Base-by-base conservation (phyloP, 2,329 filamentous ascomycete species). In the Neurospora sp. region DNA sequence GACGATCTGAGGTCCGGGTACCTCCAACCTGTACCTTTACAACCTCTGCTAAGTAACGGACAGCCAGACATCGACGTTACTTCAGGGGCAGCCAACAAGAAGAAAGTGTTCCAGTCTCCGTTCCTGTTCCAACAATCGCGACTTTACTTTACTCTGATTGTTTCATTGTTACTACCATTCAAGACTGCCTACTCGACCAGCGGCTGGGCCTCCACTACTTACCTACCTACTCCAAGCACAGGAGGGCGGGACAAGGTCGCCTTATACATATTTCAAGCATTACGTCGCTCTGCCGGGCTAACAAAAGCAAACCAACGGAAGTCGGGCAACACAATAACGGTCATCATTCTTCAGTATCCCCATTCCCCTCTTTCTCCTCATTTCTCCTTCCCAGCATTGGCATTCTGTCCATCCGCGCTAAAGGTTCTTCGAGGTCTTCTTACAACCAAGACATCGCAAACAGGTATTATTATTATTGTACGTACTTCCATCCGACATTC, bases 361-460 rank as follows among this genome's bases (percentile, higher is more conserved):
- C 67, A 36, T 62, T 73, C 70, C 69, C 69, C 69, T 62, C 69
- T 68, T 74, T 72, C 69, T 71, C 71, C 70, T 70, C 71, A 70
- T 75, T 72, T 72, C 11, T 67, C 66, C 68, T 73, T 69, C 73
- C 72, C 71, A 73, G 69, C 71, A 66, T 62, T 68, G 40, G 67
- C 23, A 58, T 33, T 33, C 46, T 52, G 67, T 19, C 67, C 17
- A 52, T 68, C 66, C 58, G 66, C 62, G 38, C 42, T 17, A 62
- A 62, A 33, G 23, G 11, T 15, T 11, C 43, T 52, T 52, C 23
- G 52, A 62, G 43, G 11, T 23, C 13, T 62, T 33, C 52, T 33
- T 10, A 17, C 52, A 62, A 33, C 23, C 52, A 62, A 33, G 52
- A 62, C 52, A 62, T 15, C 52, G 13, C 23, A 62, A 52, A 52